Evolutionary conservation across 2,329 filamentous ascomycete species (phyloP).

Genomic region (Pseudocercospora cruenta): DNA sequence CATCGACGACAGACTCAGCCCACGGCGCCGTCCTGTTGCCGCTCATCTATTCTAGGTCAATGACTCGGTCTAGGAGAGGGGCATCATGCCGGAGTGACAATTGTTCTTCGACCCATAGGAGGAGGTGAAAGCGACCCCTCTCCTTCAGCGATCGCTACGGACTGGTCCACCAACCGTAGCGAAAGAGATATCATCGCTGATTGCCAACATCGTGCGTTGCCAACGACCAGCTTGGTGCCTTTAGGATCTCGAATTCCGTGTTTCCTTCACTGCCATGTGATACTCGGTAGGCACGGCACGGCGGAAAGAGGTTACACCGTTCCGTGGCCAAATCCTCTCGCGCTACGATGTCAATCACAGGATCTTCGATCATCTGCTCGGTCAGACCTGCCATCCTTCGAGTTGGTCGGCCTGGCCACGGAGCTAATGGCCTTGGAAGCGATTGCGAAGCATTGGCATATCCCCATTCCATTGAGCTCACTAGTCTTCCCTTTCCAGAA

Average conservation of each 20-base stretch:
- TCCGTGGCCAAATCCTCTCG: background rate
- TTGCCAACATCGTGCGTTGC: background rate
- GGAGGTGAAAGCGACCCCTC: background rate
- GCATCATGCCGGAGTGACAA: background rate
- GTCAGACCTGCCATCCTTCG: background rate
- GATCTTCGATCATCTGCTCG: background rate
- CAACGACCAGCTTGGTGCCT: background rate
- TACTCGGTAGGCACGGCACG: background rate
- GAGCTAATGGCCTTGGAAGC: background rate
- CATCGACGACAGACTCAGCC: background rate
- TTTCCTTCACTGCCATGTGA: background rate
- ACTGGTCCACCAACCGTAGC: background rate
- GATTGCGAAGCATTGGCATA: background rate
- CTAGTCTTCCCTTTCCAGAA: constrained; percentile 64
- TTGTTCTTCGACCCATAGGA: background rate
- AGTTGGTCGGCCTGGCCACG: background rate
- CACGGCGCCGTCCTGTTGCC: background rate
- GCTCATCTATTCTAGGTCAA: background rate
- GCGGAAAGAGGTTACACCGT: background rate
- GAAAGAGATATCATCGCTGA: no score
- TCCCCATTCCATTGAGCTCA: background rate
- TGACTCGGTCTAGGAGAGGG: background rate
- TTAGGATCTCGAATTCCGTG: background rate
- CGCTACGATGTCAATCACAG: background rate
- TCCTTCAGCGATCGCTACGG: background rate